A percentile compares a stretch with the other conserved stretches of the same genome.
phyloP scores from a whole-genome alignment of 2,329 filamentous ascomycete species.

The Ceratocystis variospora region DNA sequence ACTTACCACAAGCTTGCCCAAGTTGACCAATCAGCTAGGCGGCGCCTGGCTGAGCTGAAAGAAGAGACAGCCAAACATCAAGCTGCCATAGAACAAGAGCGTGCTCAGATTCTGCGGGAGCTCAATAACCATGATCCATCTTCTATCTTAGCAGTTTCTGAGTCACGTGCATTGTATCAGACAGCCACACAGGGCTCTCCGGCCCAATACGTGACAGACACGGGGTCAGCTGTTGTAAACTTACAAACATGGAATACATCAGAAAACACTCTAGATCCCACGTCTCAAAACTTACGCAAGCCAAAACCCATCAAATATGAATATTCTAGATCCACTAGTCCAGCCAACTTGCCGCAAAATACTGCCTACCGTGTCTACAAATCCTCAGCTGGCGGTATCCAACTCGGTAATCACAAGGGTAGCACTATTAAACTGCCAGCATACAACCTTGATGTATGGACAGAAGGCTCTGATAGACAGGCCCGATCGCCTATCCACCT shows the following conservation, averaged over 20 bases:
- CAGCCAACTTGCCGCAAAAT: too few relatives aligned
- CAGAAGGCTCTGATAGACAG: neutral
- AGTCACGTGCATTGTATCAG: neutral
- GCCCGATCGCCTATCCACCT: neutral
- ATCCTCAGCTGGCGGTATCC: neutral
- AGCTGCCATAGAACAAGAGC: constrained; percentile 21
- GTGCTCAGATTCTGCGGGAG: constrained; percentile 20
- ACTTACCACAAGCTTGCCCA: constrained; percentile 20
- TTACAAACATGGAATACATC: too few relatives aligned
- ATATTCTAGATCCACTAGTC: too few relatives aligned
- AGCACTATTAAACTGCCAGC: neutral
- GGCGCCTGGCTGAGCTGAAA: constrained; percentile 21
- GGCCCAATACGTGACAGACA: too few relatives aligned
- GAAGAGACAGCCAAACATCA: constrained; percentile 8
- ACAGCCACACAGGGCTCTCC: neutral
- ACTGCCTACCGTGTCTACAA: neutral
- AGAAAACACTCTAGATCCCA: too few relatives aligned
- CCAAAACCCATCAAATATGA: too few relatives aligned
- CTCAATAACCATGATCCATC: constrained; percentile 15
- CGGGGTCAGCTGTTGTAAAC: too few relatives aligned
- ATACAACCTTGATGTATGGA: neutral
- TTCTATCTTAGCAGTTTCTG: neutral
- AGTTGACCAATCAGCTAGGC: constrained; percentile 20
- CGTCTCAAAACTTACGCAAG: too few relatives aligned
- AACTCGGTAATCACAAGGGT: neutral